A percentile compares a stretch with the other conserved stretches of the same genome.
phyloP scores from a whole-genome alignment of 441 rosid species.

The Gossypium trilobum region DNA sequence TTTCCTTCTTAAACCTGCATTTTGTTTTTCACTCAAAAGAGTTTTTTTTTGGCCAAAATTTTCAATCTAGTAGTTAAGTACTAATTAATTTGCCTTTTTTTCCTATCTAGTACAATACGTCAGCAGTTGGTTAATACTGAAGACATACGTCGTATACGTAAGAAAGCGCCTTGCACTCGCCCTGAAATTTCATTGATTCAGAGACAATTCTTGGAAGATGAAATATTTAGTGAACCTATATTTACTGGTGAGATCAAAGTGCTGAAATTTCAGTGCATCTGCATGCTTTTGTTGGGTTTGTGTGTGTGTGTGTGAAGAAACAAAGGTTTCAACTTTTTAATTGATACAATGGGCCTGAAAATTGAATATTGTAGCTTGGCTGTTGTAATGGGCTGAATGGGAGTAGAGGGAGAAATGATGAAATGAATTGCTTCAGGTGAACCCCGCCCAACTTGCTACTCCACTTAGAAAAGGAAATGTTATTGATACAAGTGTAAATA shows the following conservation, averaged over 20 bases:
- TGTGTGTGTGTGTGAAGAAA: background rate
- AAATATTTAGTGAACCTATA: slow-evolving; percentile 51
- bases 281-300: background rate
- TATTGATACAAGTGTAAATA: background rate
- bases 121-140: slow-evolving; percentile 79
- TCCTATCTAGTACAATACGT: slow-evolving; percentile 62
- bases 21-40: background rate
- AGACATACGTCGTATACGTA: slow-evolving; percentile 86
- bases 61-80: background rate
- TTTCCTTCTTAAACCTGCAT: background rate
- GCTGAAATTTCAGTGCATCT: slow-evolving; percentile 8
- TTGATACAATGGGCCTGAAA: background rate
- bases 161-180: slow-evolving; percentile 96
- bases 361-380: background rate
- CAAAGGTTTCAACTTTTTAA: background rate
- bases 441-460: background rate
- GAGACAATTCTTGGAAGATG: slow-evolving; percentile 71
- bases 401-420: background rate
- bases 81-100: slow-evolving; percentile 27
- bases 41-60: too few species aligned
- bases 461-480: background rate
- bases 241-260: slow-evolving; percentile 57
- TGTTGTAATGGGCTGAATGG: background rate
- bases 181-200: slow-evolving; percentile 76
- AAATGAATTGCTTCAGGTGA: background rate